phyloP scores from a whole-genome alignment of 2,329 filamentous ascomycete genomes.

The Scedosporium boydii region DNA sequence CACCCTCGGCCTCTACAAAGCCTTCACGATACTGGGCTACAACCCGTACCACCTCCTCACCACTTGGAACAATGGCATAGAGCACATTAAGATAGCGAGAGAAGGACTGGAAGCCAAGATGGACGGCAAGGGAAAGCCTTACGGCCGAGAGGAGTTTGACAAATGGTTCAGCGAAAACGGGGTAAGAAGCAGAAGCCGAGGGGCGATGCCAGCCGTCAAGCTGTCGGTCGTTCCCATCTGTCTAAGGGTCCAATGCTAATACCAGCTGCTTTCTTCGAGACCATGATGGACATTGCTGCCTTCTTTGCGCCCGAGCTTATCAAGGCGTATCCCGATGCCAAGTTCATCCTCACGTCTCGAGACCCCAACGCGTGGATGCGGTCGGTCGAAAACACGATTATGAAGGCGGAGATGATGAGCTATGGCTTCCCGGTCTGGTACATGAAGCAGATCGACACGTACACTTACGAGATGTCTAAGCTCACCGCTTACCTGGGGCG shows the following conservation, averaged over 20 bases:
- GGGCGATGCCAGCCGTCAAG: too few relatives aligned
- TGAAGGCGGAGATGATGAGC: background rate
- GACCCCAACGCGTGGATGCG: slow-evolving; percentile 55
- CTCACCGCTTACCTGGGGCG: background rate
- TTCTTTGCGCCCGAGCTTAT: slow-evolving; percentile 62
- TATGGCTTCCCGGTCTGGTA: background rate
- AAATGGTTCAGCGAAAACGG: slow-evolving; percentile 29
- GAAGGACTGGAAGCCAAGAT: slow-evolving; percentile 21
- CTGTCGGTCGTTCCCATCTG: background rate
- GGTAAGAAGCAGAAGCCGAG: slow-evolving; percentile 14
- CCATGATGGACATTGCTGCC: slow-evolving; percentile 28
- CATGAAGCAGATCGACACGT: slow-evolving; percentile 1
- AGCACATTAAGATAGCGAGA: slow-evolving; percentile 16
- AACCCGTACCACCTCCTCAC: slow-evolving; percentile 26
- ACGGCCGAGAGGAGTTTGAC: slow-evolving; percentile 26
- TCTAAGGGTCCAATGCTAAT: background rate
- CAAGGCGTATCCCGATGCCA: slow-evolving; percentile 62
- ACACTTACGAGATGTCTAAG: slow-evolving; percentile 5
- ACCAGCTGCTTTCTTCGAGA: background rate
- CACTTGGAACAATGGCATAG: slow-evolving; percentile 13
- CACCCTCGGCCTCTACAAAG: slow-evolving; percentile 23
- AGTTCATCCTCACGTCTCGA: slow-evolving; percentile 58
- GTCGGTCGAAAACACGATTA: slow-evolving; percentile 56
- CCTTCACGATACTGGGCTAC: slow-evolving; percentile 24
- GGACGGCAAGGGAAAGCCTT: slow-evolving; percentile 18